These are phyloP conservation scores for Epichloe uncinata DNA, from an alignment of 2,329 filamentous ascomycete species.

Conservation along the genomic window DNA sequence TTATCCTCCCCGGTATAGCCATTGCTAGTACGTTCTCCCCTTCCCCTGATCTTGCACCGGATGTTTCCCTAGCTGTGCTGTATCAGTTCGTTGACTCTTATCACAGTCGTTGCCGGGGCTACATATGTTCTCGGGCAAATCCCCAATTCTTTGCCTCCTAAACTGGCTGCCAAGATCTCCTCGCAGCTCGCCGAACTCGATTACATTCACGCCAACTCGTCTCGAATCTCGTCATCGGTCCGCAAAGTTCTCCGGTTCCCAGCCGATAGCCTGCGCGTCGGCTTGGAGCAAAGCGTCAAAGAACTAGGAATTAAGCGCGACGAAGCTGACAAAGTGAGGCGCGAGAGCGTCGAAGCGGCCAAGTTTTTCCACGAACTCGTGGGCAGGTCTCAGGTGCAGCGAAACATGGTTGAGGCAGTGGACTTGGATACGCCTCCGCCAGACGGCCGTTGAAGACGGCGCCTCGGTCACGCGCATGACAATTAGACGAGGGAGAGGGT, in stretches of 20 bases:
- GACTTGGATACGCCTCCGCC: constrained; percentile 42
- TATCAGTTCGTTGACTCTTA: neutral
- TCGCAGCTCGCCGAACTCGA: constrained; percentile 69
- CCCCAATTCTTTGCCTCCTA: constrained; percentile 74
- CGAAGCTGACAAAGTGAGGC: constrained; percentile 68
- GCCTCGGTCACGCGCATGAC: neutral
- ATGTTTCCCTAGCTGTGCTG: neutral
- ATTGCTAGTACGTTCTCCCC: constrained; percentile 53
- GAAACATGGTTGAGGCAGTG: constrained; percentile 34
- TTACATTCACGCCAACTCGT: constrained; percentile 81
- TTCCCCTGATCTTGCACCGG: neutral
- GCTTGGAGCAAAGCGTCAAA: constrained; percentile 74
- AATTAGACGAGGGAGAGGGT: neutral
- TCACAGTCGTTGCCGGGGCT: constrained; percentile 54
- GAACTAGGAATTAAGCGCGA: constrained; percentile 66
- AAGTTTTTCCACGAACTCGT: constrained; percentile 88
- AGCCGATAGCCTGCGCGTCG: constrained; percentile 71
- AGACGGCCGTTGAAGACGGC: constrained; percentile 15
- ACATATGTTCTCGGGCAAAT: constrained; percentile 80
- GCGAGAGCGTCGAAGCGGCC: constrained; percentile 71
- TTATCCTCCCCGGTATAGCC: constrained; percentile 70
- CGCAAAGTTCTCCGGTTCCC: constrained; percentile 81
- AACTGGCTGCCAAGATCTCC: constrained; percentile 74
- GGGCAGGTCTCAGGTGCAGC: constrained; percentile 44
- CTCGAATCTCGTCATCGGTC: constrained; percentile 72